A percentile compares a stretch with the other conserved stretches of the same genome.
phyloP scores from a whole-genome alignment of 345 rosid species.

The Citrus sinensis region DVS_A1.0 CM039168.1:3715001-3715500 shows the following conservation, averaged over 20 bases:
- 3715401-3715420: conserved; percentile 55
- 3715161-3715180: no score
- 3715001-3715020: no score
- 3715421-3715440: conserved; percentile 42
- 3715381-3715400: conserved; percentile 41
- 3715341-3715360: conserved; percentile 25
- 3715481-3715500: not conserved
- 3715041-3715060: no score
- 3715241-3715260: conserved; percentile 35
- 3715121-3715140: no score
- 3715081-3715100: no score
- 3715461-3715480: conserved; percentile 25
- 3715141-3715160: not conserved
- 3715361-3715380: conserved; percentile 47
- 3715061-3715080: no score
- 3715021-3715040: no score
- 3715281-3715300: conserved; percentile 38
- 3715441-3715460: conserved; percentile 26
- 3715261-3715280: conserved; percentile 34
- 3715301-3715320: conserved; percentile 38
- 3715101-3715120: no score
- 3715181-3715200: conserved; percentile 8
- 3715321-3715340: conserved; percentile 30
- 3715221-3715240: conserved; percentile 37
- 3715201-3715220: conserved; percentile 49